Evolutionary conservation across 2,329 filamentous ascomycete genomes (phyloP), one percentile per base, ranked within the genome.

Genomic region (Exophiala sp.): DNA sequence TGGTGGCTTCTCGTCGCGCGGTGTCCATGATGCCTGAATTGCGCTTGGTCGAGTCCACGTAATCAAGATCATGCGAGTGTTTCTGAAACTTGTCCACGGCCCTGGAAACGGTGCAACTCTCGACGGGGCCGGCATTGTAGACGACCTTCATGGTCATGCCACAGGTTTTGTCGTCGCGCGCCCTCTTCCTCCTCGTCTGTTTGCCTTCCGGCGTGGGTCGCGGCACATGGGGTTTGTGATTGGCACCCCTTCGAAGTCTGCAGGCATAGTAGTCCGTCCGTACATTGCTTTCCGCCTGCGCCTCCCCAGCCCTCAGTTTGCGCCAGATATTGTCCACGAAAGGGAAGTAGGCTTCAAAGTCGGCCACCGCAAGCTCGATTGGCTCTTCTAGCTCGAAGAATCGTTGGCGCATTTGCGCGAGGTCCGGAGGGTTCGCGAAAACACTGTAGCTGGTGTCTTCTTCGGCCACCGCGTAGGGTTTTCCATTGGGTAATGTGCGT

Each of bases 281-380:
- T 6, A 67, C 61, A 50, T 69, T 67, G 13, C 64, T 66, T 40
- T 62, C 59, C 27, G 58, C 53, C 18, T 58, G 58, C 19, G 59
- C 53, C 29, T 59, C 57, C 2, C 42, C 43, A 3, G 53, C 34
- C 51, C 71, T 66, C 54, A 73, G 69, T 46, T 72, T 72, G 9
- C 73, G 70, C 71, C 71, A 74, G n/a, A 73, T 68, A 55, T 74
- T 74, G 56, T 74, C 72, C 43, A 74, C 69, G 44, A 71, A 74
- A 5, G 71, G 71, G 66, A 70, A 73, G 55, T 72, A 73, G 13
- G 63, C 67, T 50, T 73, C 69, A 51, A 72, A 74, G 45, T 74
- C 72, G 19, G 68, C 65, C 30, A 69, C 57, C 14, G 66, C 69
- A 39, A 74, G 68, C 59, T 74, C 71, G 43, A 74, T 68, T 5